Percentiles rank a stretch among this genome's conserved stretches.
Evolutionary conservation across 148 eudicot genomes (phyloP).

Genomic region (Rhododendron ferrugineum): DNA sequence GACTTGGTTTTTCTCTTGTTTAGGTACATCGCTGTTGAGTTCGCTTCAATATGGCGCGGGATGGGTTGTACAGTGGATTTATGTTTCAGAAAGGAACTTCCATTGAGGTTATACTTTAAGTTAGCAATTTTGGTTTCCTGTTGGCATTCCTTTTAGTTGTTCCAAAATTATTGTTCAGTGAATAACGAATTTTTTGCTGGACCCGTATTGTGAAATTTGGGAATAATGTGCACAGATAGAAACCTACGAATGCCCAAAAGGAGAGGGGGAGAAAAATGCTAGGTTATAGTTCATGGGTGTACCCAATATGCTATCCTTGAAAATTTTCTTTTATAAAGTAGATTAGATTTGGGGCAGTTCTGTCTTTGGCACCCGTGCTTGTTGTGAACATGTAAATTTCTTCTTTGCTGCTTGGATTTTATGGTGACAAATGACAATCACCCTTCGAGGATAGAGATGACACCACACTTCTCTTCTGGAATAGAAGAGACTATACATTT

Average conservation of each 20-base stretch:
- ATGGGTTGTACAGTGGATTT: conserved; percentile 88
- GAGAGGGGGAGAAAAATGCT: background rate
- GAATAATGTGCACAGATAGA: background rate
- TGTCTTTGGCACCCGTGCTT: background rate
- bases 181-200: background rate
- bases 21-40: conserved; percentile 99
- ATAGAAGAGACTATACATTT: background rate
- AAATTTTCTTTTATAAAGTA: background rate
- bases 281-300: background rate
- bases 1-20: conserved; percentile 4
- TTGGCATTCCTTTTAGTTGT: background rate
- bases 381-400: background rate
- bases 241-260: background rate
- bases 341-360: background rate
- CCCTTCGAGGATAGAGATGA: background rate
- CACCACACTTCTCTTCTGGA: background rate
- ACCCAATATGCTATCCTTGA: background rate
- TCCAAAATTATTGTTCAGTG: background rate
- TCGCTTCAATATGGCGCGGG: conserved; percentile 99
- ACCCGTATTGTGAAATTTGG: background rate
- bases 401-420: background rate
- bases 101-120: conserved; percentile 54
- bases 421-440: background rate
- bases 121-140: background rate
- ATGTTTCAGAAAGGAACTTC: conserved; percentile 86